Conservation (phyloP, 2,329 filamentous ascomycete species). For the Aspergillus quadricinctus region DNA sequence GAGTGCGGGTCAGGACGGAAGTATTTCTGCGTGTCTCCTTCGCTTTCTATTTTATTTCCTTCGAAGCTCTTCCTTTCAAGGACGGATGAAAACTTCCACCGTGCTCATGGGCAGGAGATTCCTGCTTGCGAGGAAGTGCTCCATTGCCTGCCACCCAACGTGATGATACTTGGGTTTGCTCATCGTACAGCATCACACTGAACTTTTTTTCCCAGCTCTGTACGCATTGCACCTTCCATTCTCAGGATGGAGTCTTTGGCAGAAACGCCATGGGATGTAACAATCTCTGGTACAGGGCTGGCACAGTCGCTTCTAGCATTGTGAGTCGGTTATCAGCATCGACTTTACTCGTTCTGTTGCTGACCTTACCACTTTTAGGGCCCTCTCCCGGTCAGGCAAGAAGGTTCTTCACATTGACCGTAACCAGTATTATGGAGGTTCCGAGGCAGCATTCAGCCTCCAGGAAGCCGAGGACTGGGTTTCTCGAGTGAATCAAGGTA, state of each 20-base stretch:
- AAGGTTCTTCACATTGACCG: conserved; percentile 85
- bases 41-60: conserved; percentile 13
- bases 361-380: conserved; percentile 63
- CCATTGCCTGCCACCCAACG: conserved; percentile 14
- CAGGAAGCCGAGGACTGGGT: conserved; percentile 77
- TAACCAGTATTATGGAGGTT: conserved; percentile 82
- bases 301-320: conserved; percentile 75
- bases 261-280: conserved; percentile 73
- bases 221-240: conserved; percentile 8
- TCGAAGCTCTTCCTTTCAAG: conserved; percentile 6
- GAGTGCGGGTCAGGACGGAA: conserved; percentile 10
- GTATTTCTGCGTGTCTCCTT: conserved; percentile 17
- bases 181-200: conserved; percentile 11
- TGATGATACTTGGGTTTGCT: conserved; percentile 20
- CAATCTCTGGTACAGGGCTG: conserved; percentile 74
- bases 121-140: conserved; percentile 7
- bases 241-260: conserved; percentile 65
- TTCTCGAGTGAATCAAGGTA: conserved; percentile 41
- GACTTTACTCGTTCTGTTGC: conserved; percentile 28
- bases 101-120: conserved; percentile 17
- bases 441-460: conserved; percentile 80
- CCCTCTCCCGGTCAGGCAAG: conserved; percentile 86
- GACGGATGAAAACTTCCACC: conserved; percentile 9
- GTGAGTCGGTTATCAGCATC: conserved; percentile 44
- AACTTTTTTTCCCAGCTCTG: conserved; percentile 18